Base-by-base conservation (phyloP, 1,139 yeast species). In the Hemisphaericaspora xylofermentans region DNA sequence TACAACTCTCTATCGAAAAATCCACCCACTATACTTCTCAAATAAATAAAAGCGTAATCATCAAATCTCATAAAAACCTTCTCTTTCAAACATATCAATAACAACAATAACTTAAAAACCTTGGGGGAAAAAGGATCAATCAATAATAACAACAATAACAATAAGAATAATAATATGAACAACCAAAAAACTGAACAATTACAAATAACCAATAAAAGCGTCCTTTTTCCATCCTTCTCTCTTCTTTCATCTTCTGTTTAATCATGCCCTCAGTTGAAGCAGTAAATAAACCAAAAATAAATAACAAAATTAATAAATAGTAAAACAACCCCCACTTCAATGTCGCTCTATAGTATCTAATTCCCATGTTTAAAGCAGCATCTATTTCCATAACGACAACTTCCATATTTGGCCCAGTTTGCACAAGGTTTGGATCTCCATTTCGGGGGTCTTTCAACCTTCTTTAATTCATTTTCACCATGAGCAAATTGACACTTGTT, bases 401-500 rank as follows among this genome's bases (percentile, higher is more conserved):
- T 70, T 17, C 96, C 96, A 42, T 74, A 77, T 58, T 84, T 84
- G 31, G 81, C 59, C 96, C 96, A 89, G 63, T 89, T 89, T 49
- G 82, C 84, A 66, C 97, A 89, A 17, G 94, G 88, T 66, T 88
- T 89, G 21, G 96, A 86, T 59, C 96, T 80, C 86, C 94, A 89
- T 58, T 88, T 89, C 44, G 85, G 80, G 13, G 93, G 86, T 45
- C 95, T 76, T 47, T 81, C 84, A 38, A 88, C 82, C 15, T 63
- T 56, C 60, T 88, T 87, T 54, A 89, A 70, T 60, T 89, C 97
- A 43, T 76, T 68, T 33, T 78, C 74, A 17, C 97, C 97, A 56
- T 89, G 97, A 7, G 97, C 97, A 73, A 89, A 89, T 65, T 89
- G 97, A 60, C 97, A 89, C 66, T 89, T 89, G 51, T 78, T 76